A percentile compares a stretch with the other conserved stretches of the same genome.
Conservation (phyloP, 208 protist species). For the Sergeia podlipaevii region DNA sequence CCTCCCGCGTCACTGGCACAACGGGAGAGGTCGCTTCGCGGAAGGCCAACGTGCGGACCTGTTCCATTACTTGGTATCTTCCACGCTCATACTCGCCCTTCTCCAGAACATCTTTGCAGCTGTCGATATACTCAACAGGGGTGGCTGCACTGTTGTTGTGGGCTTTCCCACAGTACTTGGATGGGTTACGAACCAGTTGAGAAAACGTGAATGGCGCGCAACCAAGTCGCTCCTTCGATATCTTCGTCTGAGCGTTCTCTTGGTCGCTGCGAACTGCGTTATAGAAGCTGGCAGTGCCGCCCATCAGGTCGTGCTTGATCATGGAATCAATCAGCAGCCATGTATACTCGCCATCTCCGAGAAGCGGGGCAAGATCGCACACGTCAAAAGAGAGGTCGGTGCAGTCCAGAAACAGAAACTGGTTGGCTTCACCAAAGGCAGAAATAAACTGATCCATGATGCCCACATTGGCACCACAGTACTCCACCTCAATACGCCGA, state of each 20-base stretch:
- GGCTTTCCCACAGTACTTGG: slow-evolving; percentile 38
- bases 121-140: slow-evolving; percentile 29
- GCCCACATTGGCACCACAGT: slow-evolving; percentile 81
- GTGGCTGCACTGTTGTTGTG: slow-evolving; percentile 34
- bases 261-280: slow-evolving; percentile 67
- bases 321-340: slow-evolving; percentile 75
- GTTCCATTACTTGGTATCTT: slow-evolving; percentile 67
- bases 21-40: slow-evolving; percentile 28
- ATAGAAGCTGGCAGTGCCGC: slow-evolving; percentile 45
- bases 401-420: slow-evolving; percentile 87
- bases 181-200: slow-evolving; percentile 54
- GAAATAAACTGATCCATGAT: slow-evolving; percentile 93
- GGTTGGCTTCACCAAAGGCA: slow-evolving; percentile 59
- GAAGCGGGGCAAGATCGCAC: slow-evolving; percentile 41
- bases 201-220: slow-evolving; percentile 57
- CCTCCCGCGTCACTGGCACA: slow-evolving; percentile 26
- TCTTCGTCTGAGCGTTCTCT: slow-evolving; percentile 62
- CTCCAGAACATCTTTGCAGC: slow-evolving; percentile 44
- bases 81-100: slow-evolving; percentile 53
- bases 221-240: slow-evolving; percentile 40
- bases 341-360: slow-evolving; percentile 50
- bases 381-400: slow-evolving; percentile 41
- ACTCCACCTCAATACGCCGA: slow-evolving; percentile 77
- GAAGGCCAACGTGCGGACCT: slow-evolving; percentile 62
- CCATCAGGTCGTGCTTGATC: slow-evolving; percentile 62